phyloP scores from a whole-genome alignment of 208 protist species.

The Acanthamoeba lugdunensis region DNA sequence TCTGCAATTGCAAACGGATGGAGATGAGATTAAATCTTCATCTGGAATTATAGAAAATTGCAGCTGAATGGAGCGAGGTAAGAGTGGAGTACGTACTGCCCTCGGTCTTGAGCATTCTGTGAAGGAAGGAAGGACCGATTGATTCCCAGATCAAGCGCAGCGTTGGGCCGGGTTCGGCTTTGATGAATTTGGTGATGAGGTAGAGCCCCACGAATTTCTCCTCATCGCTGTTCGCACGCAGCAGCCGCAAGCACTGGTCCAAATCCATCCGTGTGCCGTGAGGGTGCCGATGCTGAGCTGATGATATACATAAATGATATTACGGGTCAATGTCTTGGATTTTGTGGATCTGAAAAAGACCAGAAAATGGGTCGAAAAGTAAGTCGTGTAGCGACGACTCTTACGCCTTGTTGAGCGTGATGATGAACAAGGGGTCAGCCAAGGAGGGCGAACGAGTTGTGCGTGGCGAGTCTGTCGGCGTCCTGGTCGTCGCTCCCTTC shows the following conservation, averaged over 20 bases:
- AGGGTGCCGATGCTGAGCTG: not conserved
- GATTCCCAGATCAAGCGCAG: conserved; percentile 46
- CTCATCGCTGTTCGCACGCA: conserved; percentile 58
- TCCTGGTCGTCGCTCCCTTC: not conserved
- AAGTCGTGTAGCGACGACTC: not conserved
- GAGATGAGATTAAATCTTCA: not conserved
- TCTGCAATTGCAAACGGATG: not conserved
- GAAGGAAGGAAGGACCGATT: conserved; percentile 57
- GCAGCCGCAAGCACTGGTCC: conserved; percentile 61
- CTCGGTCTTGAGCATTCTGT: conserved; percentile 61
- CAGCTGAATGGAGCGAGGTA: not conserved
- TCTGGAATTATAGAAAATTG: not conserved
- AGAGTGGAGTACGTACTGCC: conserved; percentile 44
- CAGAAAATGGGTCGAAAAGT: not conserved
- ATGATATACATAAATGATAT: not conserved
- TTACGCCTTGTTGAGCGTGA: no score
- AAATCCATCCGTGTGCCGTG: conserved; percentile 57
- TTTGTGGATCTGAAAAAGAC: not conserved
- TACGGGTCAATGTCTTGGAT: not conserved
- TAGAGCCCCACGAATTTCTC: conserved; percentile 74
- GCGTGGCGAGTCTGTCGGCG: not conserved
- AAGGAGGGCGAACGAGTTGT: conserved; percentile 6
- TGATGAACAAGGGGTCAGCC: not conserved
- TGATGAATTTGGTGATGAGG: conserved; percentile 73
- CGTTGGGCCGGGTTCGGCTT: conserved; percentile 16